These are phyloP conservation scores for Hygrophoropsis aurantiaca DNA, from an alignment of 768 basidiomycete species.

Conservation along the genomic window DNA sequence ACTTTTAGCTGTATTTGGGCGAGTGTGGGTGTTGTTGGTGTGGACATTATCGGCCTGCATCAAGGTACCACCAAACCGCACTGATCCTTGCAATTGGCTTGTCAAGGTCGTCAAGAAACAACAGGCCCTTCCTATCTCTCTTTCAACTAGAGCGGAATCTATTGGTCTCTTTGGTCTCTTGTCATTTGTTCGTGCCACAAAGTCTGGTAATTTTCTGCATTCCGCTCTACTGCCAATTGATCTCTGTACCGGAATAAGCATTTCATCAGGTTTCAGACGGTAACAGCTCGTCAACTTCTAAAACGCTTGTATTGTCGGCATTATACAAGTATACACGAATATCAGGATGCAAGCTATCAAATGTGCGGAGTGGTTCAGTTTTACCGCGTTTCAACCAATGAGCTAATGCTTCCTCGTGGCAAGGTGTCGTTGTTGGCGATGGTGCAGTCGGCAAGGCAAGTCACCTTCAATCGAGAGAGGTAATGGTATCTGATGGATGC, in stretches of 20 bases:
- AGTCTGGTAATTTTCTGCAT: too few species aligned
- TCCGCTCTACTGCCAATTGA: too few species aligned
- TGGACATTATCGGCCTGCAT: conserved; percentile 25
- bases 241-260: too few species aligned
- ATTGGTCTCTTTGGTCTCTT: background rate
- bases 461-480: conserved; percentile 12
- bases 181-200: too few species aligned
- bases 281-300: background rate
- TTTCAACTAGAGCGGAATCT: background rate
- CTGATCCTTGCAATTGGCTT: conserved; percentile 6
- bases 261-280: conserved; percentile 2
- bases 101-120: conserved; percentile 3
- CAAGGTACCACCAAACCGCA: conserved; percentile 20
- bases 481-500: conserved; percentile 14
- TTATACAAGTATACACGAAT: conserved; percentile 14
- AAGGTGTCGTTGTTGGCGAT: conserved; percentile 98
- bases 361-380: conserved; percentile 51
- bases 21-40: conserved; percentile 3
- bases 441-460: conserved; percentile 97
- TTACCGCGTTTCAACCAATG: conserved; percentile 11
- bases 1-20: conserved; percentile 8
- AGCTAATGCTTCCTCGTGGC: conserved; percentile 30
- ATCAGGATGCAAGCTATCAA: conserved; percentile 84
- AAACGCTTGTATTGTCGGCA: conserved; percentile 1
- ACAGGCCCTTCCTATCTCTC: background rate